Evolutionary conservation across 805 yeast species (phyloP).

Genomic region (Candida railenensis): DNA sequence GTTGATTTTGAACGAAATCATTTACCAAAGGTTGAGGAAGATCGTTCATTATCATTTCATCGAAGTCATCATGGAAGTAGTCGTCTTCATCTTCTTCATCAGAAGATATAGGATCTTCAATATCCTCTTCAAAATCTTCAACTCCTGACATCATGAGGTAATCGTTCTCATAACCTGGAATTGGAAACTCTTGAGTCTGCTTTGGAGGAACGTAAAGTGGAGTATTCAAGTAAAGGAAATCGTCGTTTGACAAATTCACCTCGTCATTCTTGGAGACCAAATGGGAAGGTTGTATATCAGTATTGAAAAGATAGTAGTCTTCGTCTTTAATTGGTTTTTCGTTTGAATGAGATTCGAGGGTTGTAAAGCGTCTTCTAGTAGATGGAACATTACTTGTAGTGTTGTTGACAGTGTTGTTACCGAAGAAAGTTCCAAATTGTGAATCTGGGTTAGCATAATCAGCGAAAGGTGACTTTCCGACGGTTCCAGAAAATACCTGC

Average conservation of each 20-base stretch:
- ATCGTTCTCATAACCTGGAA: slow-evolving; percentile 37
- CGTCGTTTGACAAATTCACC: slow-evolving; percentile 21
- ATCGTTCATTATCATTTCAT: slow-evolving; percentile 21
- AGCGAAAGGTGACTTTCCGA: slow-evolving; percentile 27
- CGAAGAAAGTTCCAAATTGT: not conserved
- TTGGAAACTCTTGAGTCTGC: slow-evolving; percentile 13
- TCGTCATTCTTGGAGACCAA: slow-evolving; percentile 24
- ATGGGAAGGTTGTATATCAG: slow-evolving; percentile 42
- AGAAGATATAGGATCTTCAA: slow-evolving; percentile 41
- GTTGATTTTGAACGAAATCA: not conserved
- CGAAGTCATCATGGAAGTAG: slow-evolving; percentile 37
- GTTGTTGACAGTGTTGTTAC: slow-evolving; percentile 7
- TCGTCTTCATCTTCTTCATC: slow-evolving; percentile 39
- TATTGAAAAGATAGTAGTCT: slow-evolving; percentile 37
- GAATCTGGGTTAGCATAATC: slow-evolving; percentile 42
- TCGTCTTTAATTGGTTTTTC: slow-evolving; percentile 26
- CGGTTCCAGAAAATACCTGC: slow-evolving; percentile 8
- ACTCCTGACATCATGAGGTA: slow-evolving; percentile 27
- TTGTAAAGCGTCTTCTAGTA: slow-evolving; percentile 33
- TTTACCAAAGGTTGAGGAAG: slow-evolving; percentile 4
- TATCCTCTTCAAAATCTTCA: slow-evolving; percentile 41
- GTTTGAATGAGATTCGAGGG: slow-evolving; percentile 24
- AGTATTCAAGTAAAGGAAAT: slow-evolving; percentile 19
- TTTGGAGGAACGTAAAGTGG: slow-evolving; percentile 29
- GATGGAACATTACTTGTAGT: slow-evolving; percentile 3